Base-by-base conservation (phyloP, 2,329 filamentous ascomycete species). In the Celoporthe dispersa region DNA sequence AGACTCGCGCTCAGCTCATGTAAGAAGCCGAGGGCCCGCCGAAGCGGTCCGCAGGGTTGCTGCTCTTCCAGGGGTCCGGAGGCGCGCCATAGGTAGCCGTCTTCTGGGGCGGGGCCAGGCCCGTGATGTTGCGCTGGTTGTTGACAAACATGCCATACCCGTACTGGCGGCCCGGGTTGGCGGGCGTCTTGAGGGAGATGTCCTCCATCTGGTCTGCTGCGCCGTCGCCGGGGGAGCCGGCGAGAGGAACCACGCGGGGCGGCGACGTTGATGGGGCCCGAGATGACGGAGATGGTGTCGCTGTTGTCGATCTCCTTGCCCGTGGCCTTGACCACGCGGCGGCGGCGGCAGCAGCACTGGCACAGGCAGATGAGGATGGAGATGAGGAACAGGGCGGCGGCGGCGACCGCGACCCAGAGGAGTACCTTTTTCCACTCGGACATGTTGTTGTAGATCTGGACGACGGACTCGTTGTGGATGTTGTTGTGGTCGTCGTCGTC, bases 121-220 rank as follows among this genome's bases (percentile, higher is more conserved):
- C 62, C 4, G 62, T 64, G 62, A 64, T 64, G 62, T 64, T 64
- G n/a, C 62, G 62, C 62, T 64, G 62, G 28, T 11, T 64, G 62
- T 64, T 64, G 62, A 64, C 62, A 25, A 64, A 48, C 62, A 64
- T 64, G 62, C 62, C 62, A n/a, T 64, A 64, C 1, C 41, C 62
- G 19, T 64, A 64, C 62, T 48, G 37, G 28, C 39, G 62, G 12
- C 62, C 62, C 16, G 60, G 35, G 39, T 28, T 35, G 37, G 60
- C 60, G 14, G 62, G 62, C 41, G 62, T 64, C 62, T 64, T 64
- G 62, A 64, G 62, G 6, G 62, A 64, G 37, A 64, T 48, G n/a
- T 64, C 62, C 39, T 31, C 62, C 62, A 64, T 64, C 28, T 48
- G 37, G 35, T 39, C 57, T 22, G 55, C 25, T 12, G 12, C 55